phyloP scores from a whole-genome alignment of 2,329 filamentous ascomycete species.

The Trichoderma sp. region DNA sequence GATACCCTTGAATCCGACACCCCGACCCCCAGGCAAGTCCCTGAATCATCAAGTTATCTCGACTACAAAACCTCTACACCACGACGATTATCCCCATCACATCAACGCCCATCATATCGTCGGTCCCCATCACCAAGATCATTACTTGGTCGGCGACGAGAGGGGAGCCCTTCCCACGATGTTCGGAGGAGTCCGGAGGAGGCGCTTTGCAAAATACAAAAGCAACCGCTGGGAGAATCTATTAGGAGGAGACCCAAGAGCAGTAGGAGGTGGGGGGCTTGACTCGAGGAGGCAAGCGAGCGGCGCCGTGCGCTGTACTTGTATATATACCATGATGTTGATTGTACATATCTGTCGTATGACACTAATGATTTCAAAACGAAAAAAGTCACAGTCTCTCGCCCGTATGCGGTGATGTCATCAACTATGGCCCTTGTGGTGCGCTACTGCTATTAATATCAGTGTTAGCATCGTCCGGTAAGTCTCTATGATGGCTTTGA shows the following conservation, averaged over 20 bases:
- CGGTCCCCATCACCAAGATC: slow-evolving; percentile 37
- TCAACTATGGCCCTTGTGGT: background rate
- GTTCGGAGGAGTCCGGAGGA: slow-evolving; percentile 48
- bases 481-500: background rate
- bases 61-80: slow-evolving; percentile 35
- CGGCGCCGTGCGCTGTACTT: slow-evolving; percentile 28
- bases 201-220: slow-evolving; percentile 47
- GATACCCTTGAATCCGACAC: slow-evolving; percentile 43
- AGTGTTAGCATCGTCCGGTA: background rate
- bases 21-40: slow-evolving; percentile 41
- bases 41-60: slow-evolving; percentile 34
- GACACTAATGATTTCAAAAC: slow-evolving; percentile 31
- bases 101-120: slow-evolving; percentile 29
- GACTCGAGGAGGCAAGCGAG: slow-evolving; percentile 33
- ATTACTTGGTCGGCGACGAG: slow-evolving; percentile 29
- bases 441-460: background rate
- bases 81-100: slow-evolving; percentile 35
- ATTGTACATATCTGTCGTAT: slow-evolving; percentile 39
- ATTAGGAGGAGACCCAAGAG: slow-evolving; percentile 41
- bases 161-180: slow-evolving; percentile 26
- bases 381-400: background rate
- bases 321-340: slow-evolving; percentile 41
- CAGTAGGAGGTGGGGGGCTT: slow-evolving; percentile 39
- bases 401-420: slow-evolving; percentile 16
- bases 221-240: slow-evolving; percentile 40